These are phyloP conservation scores for Verticillium dahliae DNA, from an alignment of 2,329 filamentous ascomycete species.

Conservation along the genomic window DNA sequence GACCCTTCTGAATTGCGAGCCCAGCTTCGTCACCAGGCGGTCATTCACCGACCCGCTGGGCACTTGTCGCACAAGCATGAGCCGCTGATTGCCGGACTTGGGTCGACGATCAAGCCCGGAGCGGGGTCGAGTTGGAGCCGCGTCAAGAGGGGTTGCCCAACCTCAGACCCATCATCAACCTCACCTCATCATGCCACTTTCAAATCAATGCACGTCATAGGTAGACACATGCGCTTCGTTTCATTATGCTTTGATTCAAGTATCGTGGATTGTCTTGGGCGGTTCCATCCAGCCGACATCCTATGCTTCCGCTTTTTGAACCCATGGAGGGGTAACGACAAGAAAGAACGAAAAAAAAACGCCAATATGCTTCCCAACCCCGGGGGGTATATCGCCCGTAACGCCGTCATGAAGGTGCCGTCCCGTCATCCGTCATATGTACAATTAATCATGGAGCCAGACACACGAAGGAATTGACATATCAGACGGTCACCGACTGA, in stretches of 20 bases:
- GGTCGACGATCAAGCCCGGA: neutral
- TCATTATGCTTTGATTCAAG: neutral
- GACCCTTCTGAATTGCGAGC: neutral
- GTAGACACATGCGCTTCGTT: neutral
- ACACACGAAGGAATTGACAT: neutral
- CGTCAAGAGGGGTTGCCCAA: neutral
- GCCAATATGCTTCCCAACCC: neutral
- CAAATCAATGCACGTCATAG: neutral
- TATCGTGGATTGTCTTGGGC: neutral
- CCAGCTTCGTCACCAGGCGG: neutral
- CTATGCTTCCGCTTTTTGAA: neutral
- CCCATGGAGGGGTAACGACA: no score
- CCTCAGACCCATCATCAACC: neutral
- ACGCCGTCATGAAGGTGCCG: conserved; percentile 1
- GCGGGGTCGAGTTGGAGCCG: neutral
- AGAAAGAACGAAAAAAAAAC: neutral
- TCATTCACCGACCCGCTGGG: neutral
- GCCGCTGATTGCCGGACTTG: neutral
- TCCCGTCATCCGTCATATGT: conserved; percentile 10
- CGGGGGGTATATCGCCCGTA: neutral
- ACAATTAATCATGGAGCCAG: conserved; percentile 3
- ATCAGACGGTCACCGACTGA: neutral
- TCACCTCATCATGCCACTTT: neutral
- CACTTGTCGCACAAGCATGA: neutral
- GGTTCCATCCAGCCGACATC: neutral